Base-by-base conservation (phyloP, 2,329 filamentous ascomycete species). In the Fusarium avenaceum region DNA sequence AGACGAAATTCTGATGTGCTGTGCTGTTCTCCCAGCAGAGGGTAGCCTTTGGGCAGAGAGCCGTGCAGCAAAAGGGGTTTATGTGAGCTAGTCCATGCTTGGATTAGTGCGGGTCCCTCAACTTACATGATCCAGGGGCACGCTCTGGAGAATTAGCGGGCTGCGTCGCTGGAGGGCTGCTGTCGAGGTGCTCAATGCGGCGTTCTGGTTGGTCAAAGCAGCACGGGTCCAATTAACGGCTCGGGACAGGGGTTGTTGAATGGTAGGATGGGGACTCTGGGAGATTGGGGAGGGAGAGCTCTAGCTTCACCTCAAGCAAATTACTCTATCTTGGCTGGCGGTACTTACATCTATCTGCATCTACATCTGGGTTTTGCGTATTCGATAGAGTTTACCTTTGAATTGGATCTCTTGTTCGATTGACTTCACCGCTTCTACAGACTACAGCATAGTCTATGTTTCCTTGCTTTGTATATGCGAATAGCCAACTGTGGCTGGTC, bases 1-100 rank as follows among this genome's bases (percentile, higher is more conserved):
- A 74, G 73, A 74, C 71, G 72, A 74, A 76, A 76, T 76, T 76
- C 72, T 74, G 75, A 72, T 76, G 74, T 73, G 74, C 72, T 76
- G 71, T 73, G 74, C 72, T 76, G 72, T 73, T 74, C 72, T 67
- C 65, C 69, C 69, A 74, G 70, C 69, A 69, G 63, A 72, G 69
- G 63, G 63, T 64, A 33, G 67, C 65, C 70, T 62, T 51, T 70
- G 68, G 66, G 70, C 71, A 72, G 59, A 61, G 54, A 70, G 65
- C 69, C 68, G 63, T 72, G 68, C 69, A 72, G 63, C 71, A 77
- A 77, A 78, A 75, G 77, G 75, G 77, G 76, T 76, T 76, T 73
- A 60, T 71, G 49, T 38, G 43, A 49, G 55, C 76, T 76, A 78
- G 45, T 20, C 75, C 66, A 4, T 20, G 68, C 64, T 10, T 4